Base-by-base conservation (phyloP, 495 filamentous ascomycete genomes). In the Aspergillus saccharolyticus region DNA sequence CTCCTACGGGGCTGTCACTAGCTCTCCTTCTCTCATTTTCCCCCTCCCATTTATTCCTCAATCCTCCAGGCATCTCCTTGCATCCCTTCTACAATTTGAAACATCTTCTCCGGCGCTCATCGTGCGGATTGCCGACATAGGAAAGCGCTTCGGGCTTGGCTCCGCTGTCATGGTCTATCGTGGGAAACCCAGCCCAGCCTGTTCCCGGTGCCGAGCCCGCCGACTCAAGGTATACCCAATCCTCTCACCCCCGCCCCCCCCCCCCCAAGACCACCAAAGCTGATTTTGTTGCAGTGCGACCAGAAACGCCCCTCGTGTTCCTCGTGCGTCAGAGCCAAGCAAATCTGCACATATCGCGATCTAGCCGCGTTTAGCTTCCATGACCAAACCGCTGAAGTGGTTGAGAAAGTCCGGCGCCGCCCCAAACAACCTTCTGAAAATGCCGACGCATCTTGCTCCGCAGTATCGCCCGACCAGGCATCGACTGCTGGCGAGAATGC, bases 261-360 rank as follows among this genome's bases (percentile, higher is more conserved):
- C n/a, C n/a, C n/a, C n/a, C 19, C 15, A 19, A 7, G 22, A 4
- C 19, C 14, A 19, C 17, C 39, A 18, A 6, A n/a, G 19, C 19
- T 43, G 10, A 52, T 3, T 10, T 15, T n/a, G 17, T 14, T 20
- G 4, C 8, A 62, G 60, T 73, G 70, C 52, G 68, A 73, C 53
- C 57, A 66, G 43, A 60, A 53, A 24, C 61, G 47, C 19, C 70
- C 70, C 4, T 63, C 59, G 5, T 74, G 71, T 44, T 58, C 57
- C 3, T 59, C 67, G 39, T 72, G 69, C 46, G 52, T 62, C 14
- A 62, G 66, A 54, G 63, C 63, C 12, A 59, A 60, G 14, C 44
- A 57, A 16, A 39, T 67, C 59, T 73, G 70, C 54, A 50, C 60
- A 0, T 73, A 70, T 56, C 65, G 66, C 10, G 63, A 69, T 53